Conservation (phyloP, 306 rosid genomes). For the Sicyos edulis region DNA sequence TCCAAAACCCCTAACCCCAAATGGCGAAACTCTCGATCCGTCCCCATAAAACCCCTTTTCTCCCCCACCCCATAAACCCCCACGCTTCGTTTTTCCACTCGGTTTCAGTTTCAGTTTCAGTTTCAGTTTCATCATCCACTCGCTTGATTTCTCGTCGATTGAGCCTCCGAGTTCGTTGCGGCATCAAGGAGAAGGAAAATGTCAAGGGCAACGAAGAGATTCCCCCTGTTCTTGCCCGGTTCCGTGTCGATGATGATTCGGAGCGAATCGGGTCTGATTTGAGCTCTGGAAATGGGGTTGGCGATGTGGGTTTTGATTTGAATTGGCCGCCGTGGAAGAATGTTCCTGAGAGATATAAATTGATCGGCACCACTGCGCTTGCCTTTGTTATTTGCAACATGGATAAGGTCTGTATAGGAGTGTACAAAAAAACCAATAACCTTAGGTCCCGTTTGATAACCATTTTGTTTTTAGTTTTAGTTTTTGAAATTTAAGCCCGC, state of each 20-base stretch:
- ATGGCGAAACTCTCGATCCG: slow-evolving; percentile 53
- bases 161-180: slow-evolving; percentile 30
- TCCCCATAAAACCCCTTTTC: slow-evolving; percentile 32
- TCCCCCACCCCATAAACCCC: slow-evolving; percentile 21
- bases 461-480: too few species aligned
- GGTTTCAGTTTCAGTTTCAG: slow-evolving; percentile 20
- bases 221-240: slow-evolving; percentile 34
- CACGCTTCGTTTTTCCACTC: slow-evolving; percentile 22
- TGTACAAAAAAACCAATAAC: too few species aligned
- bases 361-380: slow-evolving; percentile 73
- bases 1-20: background rate
- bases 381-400: slow-evolving; percentile 94
- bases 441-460: too few species aligned
- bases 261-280: slow-evolving; percentile 26
- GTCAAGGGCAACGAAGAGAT: slow-evolving; percentile 29
- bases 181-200: slow-evolving; percentile 39
- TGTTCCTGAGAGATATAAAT: slow-evolving; percentile 74
- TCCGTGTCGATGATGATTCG: slow-evolving; percentile 33
- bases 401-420: slow-evolving; percentile 60
- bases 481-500: too few species aligned
- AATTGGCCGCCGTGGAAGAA: slow-evolving; percentile 92
- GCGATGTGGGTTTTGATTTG: slow-evolving; percentile 24
- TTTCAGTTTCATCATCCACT: slow-evolving; percentile 24
- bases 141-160: slow-evolving; percentile 31
- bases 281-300: slow-evolving; percentile 28